A percentile compares a stretch with the other conserved stretches of the same genome.
Conservation (phyloP, 2,329 filamentous ascomycete genomes). For the Sarocladiaceae sp. region DNA sequence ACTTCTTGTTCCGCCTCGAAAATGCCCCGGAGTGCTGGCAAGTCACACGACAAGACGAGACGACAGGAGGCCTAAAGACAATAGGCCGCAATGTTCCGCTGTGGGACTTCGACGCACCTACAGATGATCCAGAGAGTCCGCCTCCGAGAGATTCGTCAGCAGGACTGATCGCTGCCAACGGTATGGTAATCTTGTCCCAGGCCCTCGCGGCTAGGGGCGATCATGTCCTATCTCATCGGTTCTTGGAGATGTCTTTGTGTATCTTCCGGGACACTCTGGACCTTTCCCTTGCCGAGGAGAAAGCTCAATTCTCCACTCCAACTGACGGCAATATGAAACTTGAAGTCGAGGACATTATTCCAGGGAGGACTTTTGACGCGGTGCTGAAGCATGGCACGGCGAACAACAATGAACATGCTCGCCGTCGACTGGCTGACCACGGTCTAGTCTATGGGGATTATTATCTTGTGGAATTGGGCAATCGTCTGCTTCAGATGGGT, state of each 20-base stretch:
- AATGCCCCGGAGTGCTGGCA: slow-evolving; percentile 18
- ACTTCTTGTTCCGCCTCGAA: slow-evolving; percentile 39
- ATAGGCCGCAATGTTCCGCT: slow-evolving; percentile 24
- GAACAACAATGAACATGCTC: slow-evolving; percentile 27
- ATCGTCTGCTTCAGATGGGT: slow-evolving; percentile 33
- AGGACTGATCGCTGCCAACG: slow-evolving; percentile 36
- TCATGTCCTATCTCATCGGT: slow-evolving; percentile 17
- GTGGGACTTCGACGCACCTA: slow-evolving; percentile 45
- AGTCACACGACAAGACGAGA: not conserved
- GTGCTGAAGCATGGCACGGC: slow-evolving; percentile 29
- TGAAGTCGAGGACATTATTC: slow-evolving; percentile 3
- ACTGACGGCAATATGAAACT: not conserved
- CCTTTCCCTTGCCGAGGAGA: slow-evolving; percentile 22
- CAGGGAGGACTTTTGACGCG: slow-evolving; percentile 23
- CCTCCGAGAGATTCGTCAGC: slow-evolving; percentile 33
- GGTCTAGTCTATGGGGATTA: slow-evolving; percentile 48
- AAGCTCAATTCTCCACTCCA: slow-evolving; percentile 16
- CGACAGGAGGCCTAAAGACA: slow-evolving; percentile 10
- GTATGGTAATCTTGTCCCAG: slow-evolving; percentile 34
- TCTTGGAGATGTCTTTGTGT: slow-evolving; percentile 20
- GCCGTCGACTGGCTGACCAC: slow-evolving; percentile 28
- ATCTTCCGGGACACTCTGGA: slow-evolving; percentile 26
- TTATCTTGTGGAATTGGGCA: slow-evolving; percentile 42
- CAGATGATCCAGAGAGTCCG: slow-evolving; percentile 21
- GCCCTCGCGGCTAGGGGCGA: slow-evolving; percentile 19